Evolutionary conservation across 331 rosid genomes (phyloP).

Genomic region (Prunus yedoensis): DNA sequence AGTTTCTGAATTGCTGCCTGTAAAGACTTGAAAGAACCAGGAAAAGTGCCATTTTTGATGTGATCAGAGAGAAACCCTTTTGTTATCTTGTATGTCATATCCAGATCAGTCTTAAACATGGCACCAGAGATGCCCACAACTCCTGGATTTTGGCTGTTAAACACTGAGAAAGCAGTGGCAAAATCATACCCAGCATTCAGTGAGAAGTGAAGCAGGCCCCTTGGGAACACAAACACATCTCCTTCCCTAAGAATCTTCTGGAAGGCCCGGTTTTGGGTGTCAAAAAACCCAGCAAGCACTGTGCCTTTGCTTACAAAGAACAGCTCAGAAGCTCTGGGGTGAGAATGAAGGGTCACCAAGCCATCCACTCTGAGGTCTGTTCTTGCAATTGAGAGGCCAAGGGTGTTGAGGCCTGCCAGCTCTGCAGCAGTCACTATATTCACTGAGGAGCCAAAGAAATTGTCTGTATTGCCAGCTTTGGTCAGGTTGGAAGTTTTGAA

Average conservation of each 20-base stretch:
- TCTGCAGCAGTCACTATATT: constrained; percentile 53
- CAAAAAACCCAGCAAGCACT: constrained; percentile 52
- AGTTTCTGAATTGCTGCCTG: background rate
- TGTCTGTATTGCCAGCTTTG: constrained; percentile 40
- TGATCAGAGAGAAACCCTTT: no score
- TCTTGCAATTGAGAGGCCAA: constrained; percentile 72
- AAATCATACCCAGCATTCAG: no score
- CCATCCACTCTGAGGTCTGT: constrained; percentile 61
- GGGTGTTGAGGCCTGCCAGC: constrained; percentile 69
- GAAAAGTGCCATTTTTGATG: constrained; percentile 8
- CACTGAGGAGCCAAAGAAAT: constrained; percentile 33
- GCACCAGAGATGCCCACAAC: constrained; percentile 23
- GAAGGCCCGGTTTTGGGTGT: constrained; percentile 48
- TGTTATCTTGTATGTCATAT: no score
- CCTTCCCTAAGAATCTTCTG: constrained; percentile 42
- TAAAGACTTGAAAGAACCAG: background rate
- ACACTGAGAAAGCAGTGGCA: constrained; percentile 40
- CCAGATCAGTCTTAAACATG: no score
- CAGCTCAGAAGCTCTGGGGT: constrained; percentile 76
- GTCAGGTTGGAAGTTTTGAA: constrained; percentile 58
- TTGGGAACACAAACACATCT: no score
- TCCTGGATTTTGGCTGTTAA: constrained; percentile 80
- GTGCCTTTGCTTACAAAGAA: constrained; percentile 52
- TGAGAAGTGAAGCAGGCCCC: no score
- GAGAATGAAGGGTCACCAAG: constrained; percentile 48